Base-by-base conservation (phyloP, 2,329 filamentous ascomycete genomes). In the Tolypocladium pustulatum region DNA sequence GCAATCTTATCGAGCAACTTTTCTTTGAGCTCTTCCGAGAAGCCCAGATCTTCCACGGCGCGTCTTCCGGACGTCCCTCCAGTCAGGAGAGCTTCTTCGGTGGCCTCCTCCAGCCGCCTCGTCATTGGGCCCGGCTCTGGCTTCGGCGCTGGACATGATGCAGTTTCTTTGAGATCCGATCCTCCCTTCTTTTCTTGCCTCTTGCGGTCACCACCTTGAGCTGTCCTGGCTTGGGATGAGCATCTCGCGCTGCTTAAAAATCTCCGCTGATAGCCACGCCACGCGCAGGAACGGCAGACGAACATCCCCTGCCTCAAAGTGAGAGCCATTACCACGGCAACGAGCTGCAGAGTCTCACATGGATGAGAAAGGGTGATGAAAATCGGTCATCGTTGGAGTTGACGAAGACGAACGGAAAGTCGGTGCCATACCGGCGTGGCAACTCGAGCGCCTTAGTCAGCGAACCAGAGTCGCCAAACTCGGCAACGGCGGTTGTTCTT, bases 1-100 rank as follows among this genome's bases (percentile, higher is more conserved):
- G 81, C 75, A 9, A 88, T 75, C 65, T 81, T 85, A 57, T 78
- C 74, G 10, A 86, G 71, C 0, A 88, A 74, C 58, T 75, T 78
- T 58, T 78, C 73, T 63, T 86, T 87, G 34, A 88, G 73, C 64
- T 86, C 83, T 8, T 83, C 79, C 38, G 82, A 83, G 71, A 88
- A 87, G 7, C 83, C 83, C 9, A 83, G 82, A 60, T 87, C 81
- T 65, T 85, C 78, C 27, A 87, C 72, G 6, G 84, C 82, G 32
- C 77, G 80, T 49, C 77, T 77, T n/a, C 84, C 83, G 15, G 83
- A 78, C 58, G 75, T 74, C n/a, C 84, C 83, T 37, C 82, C 83
- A 1, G 78, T 80, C 34, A 83, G 66, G 0, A 88, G 72, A 1
- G 79, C 81, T 57, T 87, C 83, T 64, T 87, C 84, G 1, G 85